Percentiles rank a stretch among this genome's conserved stretches.
phyloP scores from a whole-genome alignment of 768 basidiomycete genomes.

The Chalciporus piperatus region DNA sequence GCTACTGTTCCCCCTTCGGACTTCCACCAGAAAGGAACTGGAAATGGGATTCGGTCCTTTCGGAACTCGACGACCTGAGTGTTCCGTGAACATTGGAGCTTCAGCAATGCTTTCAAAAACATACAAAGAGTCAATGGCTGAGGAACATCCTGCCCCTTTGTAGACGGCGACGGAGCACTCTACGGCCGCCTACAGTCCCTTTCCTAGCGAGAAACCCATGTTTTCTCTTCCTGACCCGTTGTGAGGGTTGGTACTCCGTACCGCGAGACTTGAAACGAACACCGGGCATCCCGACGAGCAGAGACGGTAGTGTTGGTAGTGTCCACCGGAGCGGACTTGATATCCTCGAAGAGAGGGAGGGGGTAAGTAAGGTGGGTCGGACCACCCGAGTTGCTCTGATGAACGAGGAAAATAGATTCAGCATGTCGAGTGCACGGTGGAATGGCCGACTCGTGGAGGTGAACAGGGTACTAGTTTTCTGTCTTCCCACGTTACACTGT shows the following conservation, averaged over 20 bases:
- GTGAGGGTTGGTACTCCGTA: constrained; percentile 95
- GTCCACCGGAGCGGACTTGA: constrained; percentile 20
- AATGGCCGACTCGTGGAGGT: no score
- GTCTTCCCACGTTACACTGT: constrained; percentile 20
- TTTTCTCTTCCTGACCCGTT: constrained; percentile 88
- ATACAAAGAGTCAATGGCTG: constrained; percentile 56
- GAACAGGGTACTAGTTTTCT: no score
- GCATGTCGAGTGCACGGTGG: constrained; percentile 6
- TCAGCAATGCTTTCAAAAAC: not conserved
- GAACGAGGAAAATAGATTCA: constrained; percentile 21
- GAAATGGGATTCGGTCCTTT: not conserved
- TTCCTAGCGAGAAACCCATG: constrained; percentile 87
- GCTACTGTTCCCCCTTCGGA: not conserved
- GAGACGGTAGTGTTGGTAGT: constrained; percentile 18
- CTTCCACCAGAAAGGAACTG: not conserved
- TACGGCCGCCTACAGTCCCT: constrained; percentile 64
- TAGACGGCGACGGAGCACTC: constrained; percentile 65
- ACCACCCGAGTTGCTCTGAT: constrained; percentile 22
- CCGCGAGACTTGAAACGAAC: constrained; percentile 67
- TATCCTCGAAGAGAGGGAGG: constrained; percentile 3
- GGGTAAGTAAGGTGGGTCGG: constrained; percentile 13
- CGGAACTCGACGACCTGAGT: not conserved
- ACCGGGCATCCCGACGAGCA: constrained; percentile 16
- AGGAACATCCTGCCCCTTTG: constrained; percentile 78
- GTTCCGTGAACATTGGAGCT: not conserved